phyloP scores from a whole-genome alignment of 2,329 filamentous ascomycete species.

The Calonectria honghensis region DNA sequence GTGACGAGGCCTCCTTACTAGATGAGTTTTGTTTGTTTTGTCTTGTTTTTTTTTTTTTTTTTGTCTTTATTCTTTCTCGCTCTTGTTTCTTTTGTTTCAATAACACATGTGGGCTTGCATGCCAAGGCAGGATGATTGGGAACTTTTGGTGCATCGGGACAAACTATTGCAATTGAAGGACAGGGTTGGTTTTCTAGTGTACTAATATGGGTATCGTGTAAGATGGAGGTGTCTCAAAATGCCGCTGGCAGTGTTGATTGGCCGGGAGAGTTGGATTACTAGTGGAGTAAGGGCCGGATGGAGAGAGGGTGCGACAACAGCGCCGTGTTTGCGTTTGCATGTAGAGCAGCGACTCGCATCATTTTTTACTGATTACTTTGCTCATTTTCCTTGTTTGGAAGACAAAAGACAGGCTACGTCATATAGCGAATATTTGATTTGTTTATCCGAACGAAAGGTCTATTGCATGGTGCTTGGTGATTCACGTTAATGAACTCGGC shows the following conservation, averaged over 20 bases:
- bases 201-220: slow-evolving; percentile 23
- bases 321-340: slow-evolving; percentile 40
- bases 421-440: slow-evolving; percentile 26
- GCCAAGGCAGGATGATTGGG: slow-evolving; percentile 10
- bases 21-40: slow-evolving; percentile 24
- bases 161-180: not conserved
- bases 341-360: slow-evolving; percentile 38
- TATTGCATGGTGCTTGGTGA: not conserved
- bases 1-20: slow-evolving; percentile 71
- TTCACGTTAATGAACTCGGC: not conserved
- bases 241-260: slow-evolving; percentile 23
- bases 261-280: not conserved
- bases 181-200: slow-evolving; percentile 11
- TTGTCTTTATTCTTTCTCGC: not conserved
- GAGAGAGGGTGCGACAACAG: slow-evolving; percentile 25
- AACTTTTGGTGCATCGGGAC: not conserved
- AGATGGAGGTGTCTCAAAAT: slow-evolving; percentile 17
- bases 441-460: not conserved
- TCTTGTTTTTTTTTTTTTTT: not conserved
- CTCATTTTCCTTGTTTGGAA: slow-evolving; percentile 10
- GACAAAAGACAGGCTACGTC: slow-evolving; percentile 26
- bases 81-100: slow-evolving; percentile 13
- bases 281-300: slow-evolving; percentile 7
- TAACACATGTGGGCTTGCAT: slow-evolving; percentile 11
- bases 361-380: slow-evolving; percentile 20